Evolutionary conservation across 2,329 filamentous ascomycete genomes (phyloP), one percentile per base, ranked within the genome.

Genomic region (Claviceps purpurea): DNA sequence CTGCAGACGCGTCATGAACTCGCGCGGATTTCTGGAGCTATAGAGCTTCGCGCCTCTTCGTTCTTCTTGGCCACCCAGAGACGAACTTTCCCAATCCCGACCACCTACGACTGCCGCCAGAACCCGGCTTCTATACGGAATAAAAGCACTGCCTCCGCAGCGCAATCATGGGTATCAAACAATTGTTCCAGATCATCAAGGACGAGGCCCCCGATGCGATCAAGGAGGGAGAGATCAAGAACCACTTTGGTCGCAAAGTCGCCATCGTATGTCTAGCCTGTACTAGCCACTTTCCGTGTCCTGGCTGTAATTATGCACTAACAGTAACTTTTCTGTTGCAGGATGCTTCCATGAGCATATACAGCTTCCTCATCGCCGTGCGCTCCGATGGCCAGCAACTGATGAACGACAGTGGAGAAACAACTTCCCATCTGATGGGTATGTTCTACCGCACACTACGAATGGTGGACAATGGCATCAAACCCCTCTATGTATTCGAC

Each of bases 391-490:
- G 93, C 60, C 89, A 98, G 68, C 89, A 96, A 70, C 84, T 98
- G 61, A 97, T 84, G 78, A 94, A 85, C 69, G 93, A 98, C 63
- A 85, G 84, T 50, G 93, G 93, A 63, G 89, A 97, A 69, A 98
- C 93, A 2, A 98, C 93, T 1, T 98, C 93, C 18, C 93, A 98
- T 68, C 74, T 98, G 16, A 97, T 98, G 90, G 93, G 93, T 64
- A 91, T 98, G 83, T 98, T 98, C 75, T 98, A 98, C 75, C 90
- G 93, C 61, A 98, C 93, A 2, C 78, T 98, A 6, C 89, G 93
- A 61, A 97, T 98, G 73, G 88, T 97, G 63, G 93, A 98, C 71
- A 97, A 96, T 62, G 93, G 93, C 53, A 97, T 98, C 73, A 98
- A 98, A 67, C 93, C 93, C 1, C 79, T 98, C 59, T 98, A 95